phyloP scores from a whole-genome alignment of 2,329 filamentous ascomycete genomes.

The Raffaelea ambrosiae region DNA sequence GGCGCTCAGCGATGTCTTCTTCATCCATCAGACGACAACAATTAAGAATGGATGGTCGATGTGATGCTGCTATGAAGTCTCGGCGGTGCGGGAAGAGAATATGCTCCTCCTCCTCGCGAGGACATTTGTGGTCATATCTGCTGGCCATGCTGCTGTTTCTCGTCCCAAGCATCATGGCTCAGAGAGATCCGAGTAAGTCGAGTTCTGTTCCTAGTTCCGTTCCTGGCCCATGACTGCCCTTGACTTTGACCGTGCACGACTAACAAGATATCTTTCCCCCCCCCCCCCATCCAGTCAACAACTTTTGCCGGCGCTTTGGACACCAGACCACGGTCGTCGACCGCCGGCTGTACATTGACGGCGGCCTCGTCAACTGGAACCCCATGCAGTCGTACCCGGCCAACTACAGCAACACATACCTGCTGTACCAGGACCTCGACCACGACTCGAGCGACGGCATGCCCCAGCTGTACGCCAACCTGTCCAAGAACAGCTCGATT shows the following conservation, averaged over 20 bases:
- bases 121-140: too few relatives aligned
- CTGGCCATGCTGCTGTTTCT: too few relatives aligned
- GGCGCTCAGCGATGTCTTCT: too few relatives aligned
- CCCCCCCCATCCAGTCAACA: slow-evolving; percentile 44
- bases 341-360: slow-evolving; percentile 52
- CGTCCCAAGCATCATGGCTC: background rate
- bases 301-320: slow-evolving; percentile 46
- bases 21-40: too few relatives aligned
- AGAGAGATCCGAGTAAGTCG: slow-evolving; percentile 9
- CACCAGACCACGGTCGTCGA: slow-evolving; percentile 55
- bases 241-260: too few relatives aligned
- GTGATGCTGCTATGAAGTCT: too few relatives aligned
- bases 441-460: slow-evolving; percentile 30
- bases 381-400: slow-evolving; percentile 34
- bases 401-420: slow-evolving; percentile 48
- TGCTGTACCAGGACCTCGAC: slow-evolving; percentile 50
- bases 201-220: background rate
- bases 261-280: too few relatives aligned
- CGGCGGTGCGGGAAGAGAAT: too few relatives aligned
- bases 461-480: slow-evolving; percentile 46
- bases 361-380: slow-evolving; percentile 48
- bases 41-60: too few relatives aligned
- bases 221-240: background rate
- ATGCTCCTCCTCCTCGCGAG: too few relatives aligned
- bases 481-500: slow-evolving; percentile 50